These are phyloP conservation scores for Venturiaceae sp. DNA, from an alignment of 2,329 filamentous ascomycete genomes.

Conservation along the genomic window DNA sequence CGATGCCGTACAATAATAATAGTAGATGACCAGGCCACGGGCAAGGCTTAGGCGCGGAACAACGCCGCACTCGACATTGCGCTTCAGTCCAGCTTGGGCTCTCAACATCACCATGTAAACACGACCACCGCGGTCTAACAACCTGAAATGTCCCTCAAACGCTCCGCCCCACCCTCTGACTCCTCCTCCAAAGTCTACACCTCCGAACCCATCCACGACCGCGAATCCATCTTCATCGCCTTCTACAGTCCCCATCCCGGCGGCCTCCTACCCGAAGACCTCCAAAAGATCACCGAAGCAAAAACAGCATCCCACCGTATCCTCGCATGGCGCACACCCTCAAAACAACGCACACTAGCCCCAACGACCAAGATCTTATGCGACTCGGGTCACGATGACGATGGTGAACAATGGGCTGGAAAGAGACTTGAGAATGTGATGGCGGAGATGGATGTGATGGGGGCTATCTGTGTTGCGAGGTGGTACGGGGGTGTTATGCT, in stretches of 20 bases:
- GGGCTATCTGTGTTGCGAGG: slow-evolving; percentile 40
- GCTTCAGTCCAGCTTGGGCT: too few species aligned
- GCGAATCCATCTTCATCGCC: slow-evolving; percentile 41
- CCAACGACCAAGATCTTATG: slow-evolving; percentile 19
- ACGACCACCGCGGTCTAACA: too few species aligned
- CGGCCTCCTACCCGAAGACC: slow-evolving; percentile 16
- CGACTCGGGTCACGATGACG: slow-evolving; percentile 39
- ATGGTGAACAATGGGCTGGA: slow-evolving; percentile 44
- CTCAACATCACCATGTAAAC: too few species aligned
- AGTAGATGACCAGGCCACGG: too few species aligned
- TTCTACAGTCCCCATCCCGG: slow-evolving; percentile 37
- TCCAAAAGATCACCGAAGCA: slow-evolving; percentile 35
- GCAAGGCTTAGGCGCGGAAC: too few species aligned
- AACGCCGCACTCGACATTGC: too few species aligned
- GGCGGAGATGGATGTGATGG: slow-evolving; percentile 31
- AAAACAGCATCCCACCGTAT: slow-evolving; percentile 39
- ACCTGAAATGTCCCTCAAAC: neutral
- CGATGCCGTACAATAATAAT: too few species aligned
- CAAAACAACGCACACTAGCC: slow-evolving; percentile 35
- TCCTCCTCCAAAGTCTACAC: slow-evolving; percentile 10
- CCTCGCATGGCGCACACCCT: slow-evolving; percentile 39
- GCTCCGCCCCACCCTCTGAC: neutral
- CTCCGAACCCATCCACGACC: slow-evolving; percentile 37
- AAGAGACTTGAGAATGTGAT: slow-evolving; percentile 37
- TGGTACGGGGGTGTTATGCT: slow-evolving; percentile 47